Percentiles rank a stretch among this genome's conserved stretches.
Evolutionary conservation across 1,284 basidiomycete species (phyloP).

Genomic region (Sphagnurus paluster): DNA sequence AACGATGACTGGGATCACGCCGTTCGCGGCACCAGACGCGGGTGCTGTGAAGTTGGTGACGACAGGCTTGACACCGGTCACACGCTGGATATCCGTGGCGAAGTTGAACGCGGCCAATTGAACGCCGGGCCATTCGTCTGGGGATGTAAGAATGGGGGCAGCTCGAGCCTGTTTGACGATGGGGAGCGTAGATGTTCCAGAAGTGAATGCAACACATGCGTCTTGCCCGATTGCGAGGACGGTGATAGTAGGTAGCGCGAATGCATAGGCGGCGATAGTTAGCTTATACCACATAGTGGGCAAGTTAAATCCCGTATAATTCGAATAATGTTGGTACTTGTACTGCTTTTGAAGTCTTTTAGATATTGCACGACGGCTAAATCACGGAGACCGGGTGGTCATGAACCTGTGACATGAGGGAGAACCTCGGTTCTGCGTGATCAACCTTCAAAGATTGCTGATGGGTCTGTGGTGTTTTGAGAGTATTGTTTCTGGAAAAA

Average conservation of each 20-base stretch:
- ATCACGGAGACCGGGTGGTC: constrained; percentile 13
- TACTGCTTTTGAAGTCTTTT: not conserved
- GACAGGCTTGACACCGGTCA: constrained; percentile 52
- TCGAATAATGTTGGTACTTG: not conserved
- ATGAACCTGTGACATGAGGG: constrained; percentile 10
- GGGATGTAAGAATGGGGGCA: constrained; percentile 50
- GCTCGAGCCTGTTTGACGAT: constrained; percentile 46
- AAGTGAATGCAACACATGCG: constrained; percentile 37
- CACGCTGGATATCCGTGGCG: constrained; percentile 58
- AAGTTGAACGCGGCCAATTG: constrained; percentile 64
- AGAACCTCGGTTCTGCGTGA: constrained; percentile 12
- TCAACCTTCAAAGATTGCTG: constrained; percentile 2
- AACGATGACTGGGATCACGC: constrained; percentile 51
- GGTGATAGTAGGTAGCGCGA: constrained; percentile 10
- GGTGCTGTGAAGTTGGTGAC: constrained; percentile 47
- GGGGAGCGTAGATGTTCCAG: constrained; percentile 34
- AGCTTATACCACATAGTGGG: constrained; percentile 15
- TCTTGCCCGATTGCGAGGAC: constrained; percentile 38
- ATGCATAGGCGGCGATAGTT: constrained; percentile 8
- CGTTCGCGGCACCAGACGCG: constrained; percentile 16
- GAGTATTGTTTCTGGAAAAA: no score
- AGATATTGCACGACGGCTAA: not conserved
- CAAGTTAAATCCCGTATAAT: not conserved
- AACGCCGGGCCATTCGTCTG: constrained; percentile 65
- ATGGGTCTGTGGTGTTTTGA: not conserved